Percentiles rank a stretch among this genome's conserved stretches.
Evolutionary conservation across 192 early-diverging fungal species (phyloP).

Genomic region (Phlyctochytrium arcticum): DNA sequence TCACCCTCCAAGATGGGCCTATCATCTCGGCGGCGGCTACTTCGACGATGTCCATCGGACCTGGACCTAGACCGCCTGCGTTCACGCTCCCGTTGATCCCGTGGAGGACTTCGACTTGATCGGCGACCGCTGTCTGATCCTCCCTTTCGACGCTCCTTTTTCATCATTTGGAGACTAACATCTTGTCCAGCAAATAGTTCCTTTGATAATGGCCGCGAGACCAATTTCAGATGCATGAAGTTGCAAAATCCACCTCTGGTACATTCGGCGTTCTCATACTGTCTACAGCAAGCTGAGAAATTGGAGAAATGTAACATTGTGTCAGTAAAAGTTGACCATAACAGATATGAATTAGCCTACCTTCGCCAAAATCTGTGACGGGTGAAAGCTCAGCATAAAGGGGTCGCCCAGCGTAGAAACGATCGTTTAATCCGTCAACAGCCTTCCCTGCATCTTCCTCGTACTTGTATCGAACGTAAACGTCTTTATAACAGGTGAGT

Average conservation of each 20-base stretch:
- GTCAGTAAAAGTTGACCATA: background rate
- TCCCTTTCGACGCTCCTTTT: conserved; percentile 7
- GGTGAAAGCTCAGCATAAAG: conserved; percentile 96
- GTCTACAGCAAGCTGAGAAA: conserved; percentile 81
- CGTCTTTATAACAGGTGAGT: conserved; percentile 47
- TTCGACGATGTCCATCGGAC: too few species aligned
- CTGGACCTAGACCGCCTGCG: too few species aligned
- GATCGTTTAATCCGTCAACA: conserved; percentile 85
- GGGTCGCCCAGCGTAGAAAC: conserved; percentile 90
- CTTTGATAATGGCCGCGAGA: conserved; percentile 68
- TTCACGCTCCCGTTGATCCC: background rate
- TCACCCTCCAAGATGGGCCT: too few species aligned
- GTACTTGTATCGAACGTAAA: conserved; percentile 85
- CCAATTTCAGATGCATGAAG: conserved; percentile 97
- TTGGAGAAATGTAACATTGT: background rate
- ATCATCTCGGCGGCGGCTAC: too few species aligned
- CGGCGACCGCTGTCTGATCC: background rate
- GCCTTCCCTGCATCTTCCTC: conserved; percentile 94
- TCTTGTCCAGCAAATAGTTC: conserved; percentile 81
- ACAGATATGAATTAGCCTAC: conserved; percentile 7
- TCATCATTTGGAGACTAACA: conserved; percentile 4
- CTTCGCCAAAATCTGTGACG: conserved; percentile 94
- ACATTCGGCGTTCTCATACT: conserved; percentile 93
- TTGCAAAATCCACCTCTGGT: conserved; percentile 96
- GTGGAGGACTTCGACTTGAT: background rate